Conservation (phyloP, 2,329 filamentous ascomycete species). For the Fusarium bactridioides region DNA sequence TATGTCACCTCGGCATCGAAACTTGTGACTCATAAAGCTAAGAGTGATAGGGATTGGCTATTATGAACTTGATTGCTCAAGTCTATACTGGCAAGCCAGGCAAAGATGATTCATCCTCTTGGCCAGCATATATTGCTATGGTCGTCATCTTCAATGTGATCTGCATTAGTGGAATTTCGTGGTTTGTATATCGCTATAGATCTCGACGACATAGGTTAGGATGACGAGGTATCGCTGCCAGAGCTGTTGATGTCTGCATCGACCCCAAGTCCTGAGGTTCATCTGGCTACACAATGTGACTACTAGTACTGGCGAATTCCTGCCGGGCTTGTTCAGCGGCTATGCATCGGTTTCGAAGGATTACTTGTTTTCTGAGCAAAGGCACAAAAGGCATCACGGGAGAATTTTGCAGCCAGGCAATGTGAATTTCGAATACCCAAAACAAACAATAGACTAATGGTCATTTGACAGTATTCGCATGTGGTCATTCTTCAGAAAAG, state of each 20-base stretch:
- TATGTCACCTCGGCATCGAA: rapidly evolving
- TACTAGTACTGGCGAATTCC: no score
- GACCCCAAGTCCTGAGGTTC: no score
- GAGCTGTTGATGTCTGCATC: no score
- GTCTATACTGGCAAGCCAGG: not conserved
- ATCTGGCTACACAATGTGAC: no score
- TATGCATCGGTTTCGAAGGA: not conserved
- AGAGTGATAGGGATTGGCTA: not conserved
- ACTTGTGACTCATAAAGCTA: rapidly evolving
- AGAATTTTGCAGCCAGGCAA: not conserved
- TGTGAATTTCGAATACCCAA: not conserved
- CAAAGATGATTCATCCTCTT: rapidly evolving
- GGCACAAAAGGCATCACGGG: rapidly evolving
- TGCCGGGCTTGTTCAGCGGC: not conserved
- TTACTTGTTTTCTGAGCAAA: rapidly evolving
- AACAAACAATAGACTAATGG: not conserved
- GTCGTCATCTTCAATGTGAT: rapidly evolving
- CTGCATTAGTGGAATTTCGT: rapidly evolving
- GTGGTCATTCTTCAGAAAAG: not conserved
- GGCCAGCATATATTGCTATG: not conserved
- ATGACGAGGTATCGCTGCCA: not conserved
- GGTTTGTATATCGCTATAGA: not conserved
- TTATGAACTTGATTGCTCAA: not conserved
- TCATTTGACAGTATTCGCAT: not conserved
- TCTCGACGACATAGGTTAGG: rapidly evolving